Base-by-base conservation (phyloP, 2,329 filamentous ascomycete species). In the Immersiporthe knoxdaviesiana region DNA sequence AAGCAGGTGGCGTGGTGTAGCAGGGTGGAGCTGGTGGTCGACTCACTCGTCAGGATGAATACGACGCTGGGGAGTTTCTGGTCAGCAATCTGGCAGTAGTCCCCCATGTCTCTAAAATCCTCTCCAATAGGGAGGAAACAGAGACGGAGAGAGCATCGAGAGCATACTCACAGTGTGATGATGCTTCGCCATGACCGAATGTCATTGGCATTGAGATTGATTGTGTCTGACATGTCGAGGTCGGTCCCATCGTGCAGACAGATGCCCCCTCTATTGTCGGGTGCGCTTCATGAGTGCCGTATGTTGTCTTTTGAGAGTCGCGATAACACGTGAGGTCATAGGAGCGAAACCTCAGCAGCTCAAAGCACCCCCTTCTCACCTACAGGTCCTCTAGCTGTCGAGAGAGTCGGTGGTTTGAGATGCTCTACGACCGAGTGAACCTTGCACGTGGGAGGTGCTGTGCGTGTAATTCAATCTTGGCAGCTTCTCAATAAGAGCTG, bases 101-200 rank as follows among this genome's bases (percentile, higher is more conserved):
- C n/a, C n/a, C n/a, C n/a, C n/a, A 2, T 7, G 16, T 21, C 16
- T 44, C 61, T n/a, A n/a, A n/a, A n/a, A 16, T 47, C 27, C n/a
- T 44, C n/a, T 30, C 12, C n/a, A n/a, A n/a, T n/a, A 30, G 24
- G 12, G 10, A 18, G 8, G 11, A 0, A 5, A 21, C 18, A 18
- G 21, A 32, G 56, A n/a, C 14, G 6, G 30, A 37, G 14, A 30
- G 14, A 10, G 2, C n/a, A 12, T 2, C 35, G 18, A 18, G 39
- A 18, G 39, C 37, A 35, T 30, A 27, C 61, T 63, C 21, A 63
- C 44, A 93, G 82, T 0, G 90, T 92, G 68, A 92, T 79, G 63
- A 93, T 92, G 21, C 90, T 92, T 63, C 86, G 83, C 90, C 90
- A 92, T 68, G 86, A 78, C 67, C 78, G 84, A 74, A 93, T 92